Evolutionary conservation across 345 rosid genomes (phyloP).

Genomic region (Citropsis articulata): DNA sequence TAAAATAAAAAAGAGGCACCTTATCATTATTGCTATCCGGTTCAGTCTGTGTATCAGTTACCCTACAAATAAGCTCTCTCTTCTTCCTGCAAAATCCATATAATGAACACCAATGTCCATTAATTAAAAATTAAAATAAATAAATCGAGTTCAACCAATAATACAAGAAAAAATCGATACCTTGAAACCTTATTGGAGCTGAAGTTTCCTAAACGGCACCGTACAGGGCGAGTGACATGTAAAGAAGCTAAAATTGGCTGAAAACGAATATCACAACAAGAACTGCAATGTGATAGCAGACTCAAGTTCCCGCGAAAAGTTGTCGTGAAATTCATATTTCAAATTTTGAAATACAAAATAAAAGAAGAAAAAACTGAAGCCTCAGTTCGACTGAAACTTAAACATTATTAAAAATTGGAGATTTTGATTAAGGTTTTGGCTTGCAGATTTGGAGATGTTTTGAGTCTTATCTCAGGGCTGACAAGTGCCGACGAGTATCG

Average conservation of each 20-base stretch:
- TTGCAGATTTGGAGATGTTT: background rate
- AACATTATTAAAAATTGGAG: background rate
- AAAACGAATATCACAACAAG: conserved; percentile 48
- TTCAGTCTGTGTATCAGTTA: conserved; percentile 58
- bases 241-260: conserved; percentile 53
- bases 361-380: background rate
- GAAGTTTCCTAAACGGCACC: conserved; percentile 19
- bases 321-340: conserved; percentile 53
- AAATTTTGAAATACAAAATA: background rate
- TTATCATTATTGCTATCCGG: conserved; percentile 72
- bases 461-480: background rate
- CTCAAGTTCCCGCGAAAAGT: conserved; percentile 49
- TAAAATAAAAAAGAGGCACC: conserved; percentile 30
- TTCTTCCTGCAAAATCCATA: conserved; percentile 41
- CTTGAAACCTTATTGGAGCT: conserved; percentile 37
- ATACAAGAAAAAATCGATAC: conserved; percentile 20
- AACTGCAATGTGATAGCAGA: conserved; percentile 47
- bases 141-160: background rate
- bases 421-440: background rate
- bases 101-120: conserved; percentile 8
- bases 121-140: background rate
- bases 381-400: background rate
- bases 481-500: background rate
- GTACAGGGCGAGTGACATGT: conserved; percentile 23
- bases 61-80: conserved; percentile 55